phyloP scores from a whole-genome alignment of 2,329 filamentous ascomycete species.

The Ceratocystis albifundus region DNA sequence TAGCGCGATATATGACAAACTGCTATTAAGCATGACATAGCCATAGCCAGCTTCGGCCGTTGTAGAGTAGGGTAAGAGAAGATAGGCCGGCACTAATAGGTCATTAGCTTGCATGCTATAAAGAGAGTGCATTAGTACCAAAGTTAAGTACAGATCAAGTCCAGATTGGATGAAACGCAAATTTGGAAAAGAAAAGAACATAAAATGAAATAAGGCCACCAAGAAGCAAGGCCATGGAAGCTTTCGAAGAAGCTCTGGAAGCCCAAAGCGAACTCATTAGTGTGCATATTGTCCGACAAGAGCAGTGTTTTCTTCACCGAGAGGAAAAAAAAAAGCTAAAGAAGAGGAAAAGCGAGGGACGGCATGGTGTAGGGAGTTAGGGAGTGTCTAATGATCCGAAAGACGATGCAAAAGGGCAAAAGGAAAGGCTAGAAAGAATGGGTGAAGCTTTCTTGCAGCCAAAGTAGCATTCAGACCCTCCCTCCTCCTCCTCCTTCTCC shows the following conservation, averaged over 20 bases:
- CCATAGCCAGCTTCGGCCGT: no score
- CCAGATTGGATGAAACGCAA: not conserved
- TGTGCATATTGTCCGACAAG: constrained; percentile 11
- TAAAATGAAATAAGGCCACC: no score
- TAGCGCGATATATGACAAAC: not conserved
- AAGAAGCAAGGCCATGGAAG: constrained; percentile 5
- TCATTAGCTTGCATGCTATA: not conserved
- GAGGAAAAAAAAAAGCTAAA: not conserved
- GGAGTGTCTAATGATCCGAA: no score
- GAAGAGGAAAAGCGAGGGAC: not conserved
- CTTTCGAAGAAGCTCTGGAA: constrained; percentile 11
- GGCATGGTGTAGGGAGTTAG: not conserved
- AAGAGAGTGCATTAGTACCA: constrained; percentile 3
- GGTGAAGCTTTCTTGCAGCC: not conserved
- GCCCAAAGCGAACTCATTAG: not conserved
- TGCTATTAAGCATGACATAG: not conserved
- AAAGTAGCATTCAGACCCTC: not conserved
- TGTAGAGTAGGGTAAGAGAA: not conserved
- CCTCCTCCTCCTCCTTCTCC: not conserved
- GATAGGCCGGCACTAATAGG: not conserved
- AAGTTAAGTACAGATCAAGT: not conserved
- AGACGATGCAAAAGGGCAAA: not conserved
- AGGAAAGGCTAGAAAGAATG: not conserved
- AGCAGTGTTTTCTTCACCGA: not conserved
- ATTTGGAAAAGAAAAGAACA: not conserved